Percentiles rank a stretch among this genome's conserved stretches.
Evolutionary conservation across 768 basidiomycete genomes (phyloP).

Genomic region (Trametes maxima): DNA sequence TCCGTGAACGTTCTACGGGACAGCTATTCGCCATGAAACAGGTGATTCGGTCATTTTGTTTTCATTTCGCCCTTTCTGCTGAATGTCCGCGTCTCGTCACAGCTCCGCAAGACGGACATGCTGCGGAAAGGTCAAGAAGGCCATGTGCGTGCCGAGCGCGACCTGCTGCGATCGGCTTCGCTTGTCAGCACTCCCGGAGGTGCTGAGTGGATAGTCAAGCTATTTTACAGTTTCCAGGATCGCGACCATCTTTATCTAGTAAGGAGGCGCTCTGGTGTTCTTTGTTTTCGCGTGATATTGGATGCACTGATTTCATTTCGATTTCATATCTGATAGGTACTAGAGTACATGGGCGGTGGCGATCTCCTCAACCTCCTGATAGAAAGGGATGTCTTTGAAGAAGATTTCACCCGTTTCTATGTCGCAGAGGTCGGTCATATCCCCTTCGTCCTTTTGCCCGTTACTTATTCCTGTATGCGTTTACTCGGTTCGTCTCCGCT

Average conservation of each 20-base stretch:
- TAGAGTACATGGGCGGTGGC: conserved; percentile 96
- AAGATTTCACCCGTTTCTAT: conserved; percentile 92
- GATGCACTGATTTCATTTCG: conserved; percentile 52
- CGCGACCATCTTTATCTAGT: conserved; percentile 94
- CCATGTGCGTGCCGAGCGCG: conserved; percentile 94
- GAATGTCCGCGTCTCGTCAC: conserved; percentile 3
- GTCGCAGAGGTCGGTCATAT: conserved; percentile 74
- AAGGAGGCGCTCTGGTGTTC: conserved; percentile 35
- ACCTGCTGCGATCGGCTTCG: conserved; percentile 89
- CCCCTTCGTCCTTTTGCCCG: conserved; percentile 22
- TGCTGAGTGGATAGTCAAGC: conserved; percentile 92
- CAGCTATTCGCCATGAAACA: conserved; percentile 96
- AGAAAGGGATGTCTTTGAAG: conserved; percentile 87
- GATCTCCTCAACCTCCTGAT: conserved; percentile 96
- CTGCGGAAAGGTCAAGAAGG: conserved; percentile 96
- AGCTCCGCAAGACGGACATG: conserved; percentile 91
- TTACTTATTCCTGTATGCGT: conserved; percentile 15
- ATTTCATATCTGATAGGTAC: conserved; percentile 69
- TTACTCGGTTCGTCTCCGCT: neutral
- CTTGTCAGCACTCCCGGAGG: conserved; percentile 70
- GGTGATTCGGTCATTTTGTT: conserved; percentile 44
- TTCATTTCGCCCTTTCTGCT: conserved; percentile 8
- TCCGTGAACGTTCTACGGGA: conserved; percentile 77
- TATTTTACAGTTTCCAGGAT: conserved; percentile 95
- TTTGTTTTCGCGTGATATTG: conserved; percentile 16